Base-by-base conservation (phyloP, 768 basidiomycete species). In the Trametes coccinea region DNA sequence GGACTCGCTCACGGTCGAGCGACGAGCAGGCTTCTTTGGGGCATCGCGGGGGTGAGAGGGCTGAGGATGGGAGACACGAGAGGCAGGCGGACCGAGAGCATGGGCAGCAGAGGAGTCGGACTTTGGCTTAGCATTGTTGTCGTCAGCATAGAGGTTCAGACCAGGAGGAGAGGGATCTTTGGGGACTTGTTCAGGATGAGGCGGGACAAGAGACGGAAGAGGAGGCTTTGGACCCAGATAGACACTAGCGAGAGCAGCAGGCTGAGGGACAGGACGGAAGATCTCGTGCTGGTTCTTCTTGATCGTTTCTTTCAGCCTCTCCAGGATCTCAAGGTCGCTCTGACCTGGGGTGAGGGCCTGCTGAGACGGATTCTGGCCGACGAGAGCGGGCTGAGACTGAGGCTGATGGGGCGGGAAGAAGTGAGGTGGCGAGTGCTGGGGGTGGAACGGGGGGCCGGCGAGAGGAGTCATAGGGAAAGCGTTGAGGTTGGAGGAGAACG, bases 241-340 rank as follows among this genome's bases (percentile, higher is more conserved):
- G 58, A 89, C 74, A 50, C 77, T 80, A 39, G 85, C 86, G 41
- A 92, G 83, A 51, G 80, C 81, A 14, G 78, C 78, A 31, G 89
- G 90, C 61, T 85, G 81, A 29, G 90, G 88, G 48, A 82, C 70
- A 31, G 89, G 82, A 27, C 83, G 82, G 71, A 84, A 92, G 66
- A 85, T 78, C 57, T 88, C 84, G 72, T 92, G 90, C 69, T 92
- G 89, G 52, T 83, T 84, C 34, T 78, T 80, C 69, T 85, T 87
- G 73, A 92, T 92, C 57, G 82, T 76, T 27, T 83, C 76, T 72
- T 92, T 92, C 72, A 92, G 84, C 58, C 84, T 84, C 74, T 91
- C 84, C 61, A 92, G 80, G 34, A 86, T 80, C 71, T 90, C 87
- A 63, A 92, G 81, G 74, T 91, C 90, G 69, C 78, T 80, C 67